Evolutionary conservation across 768 basidiomycete species (phyloP).

Genomic region (Dioszegia hungarica): DNA sequence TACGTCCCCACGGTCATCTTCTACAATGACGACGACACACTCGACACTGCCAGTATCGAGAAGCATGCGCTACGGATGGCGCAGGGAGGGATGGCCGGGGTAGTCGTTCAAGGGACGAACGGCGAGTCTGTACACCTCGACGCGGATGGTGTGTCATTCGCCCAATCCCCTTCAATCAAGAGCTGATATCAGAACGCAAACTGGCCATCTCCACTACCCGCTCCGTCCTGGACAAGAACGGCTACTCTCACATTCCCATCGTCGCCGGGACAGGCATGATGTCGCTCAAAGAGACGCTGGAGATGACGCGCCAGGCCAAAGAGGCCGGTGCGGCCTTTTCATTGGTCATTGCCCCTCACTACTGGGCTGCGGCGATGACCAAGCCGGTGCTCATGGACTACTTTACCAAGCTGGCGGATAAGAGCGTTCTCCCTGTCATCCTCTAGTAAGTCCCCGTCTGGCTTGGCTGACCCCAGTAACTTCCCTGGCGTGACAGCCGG

Average conservation of each 20-base stretch:
- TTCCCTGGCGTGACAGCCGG: slow-evolving; percentile 48
- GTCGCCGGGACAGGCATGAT: slow-evolving; percentile 17
- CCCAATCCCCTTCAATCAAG: not conserved
- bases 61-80: not conserved
- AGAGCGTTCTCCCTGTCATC: not conserved
- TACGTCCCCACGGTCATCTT: not conserved
- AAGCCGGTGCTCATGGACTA: not conserved
- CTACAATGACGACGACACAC: not conserved
- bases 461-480: not conserved
- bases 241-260: not conserved
- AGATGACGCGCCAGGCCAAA: slow-evolving; percentile 6
- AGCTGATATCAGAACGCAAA: not conserved
- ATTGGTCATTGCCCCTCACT: slow-evolving; percentile 10
- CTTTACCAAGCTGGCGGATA: not conserved
- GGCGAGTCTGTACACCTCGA: not conserved
- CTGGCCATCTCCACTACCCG: not conserved
- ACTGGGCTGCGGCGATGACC: slow-evolving; percentile 28
- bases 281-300: slow-evolving; percentile 11
- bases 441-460: not conserved
- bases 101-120: not conserved
- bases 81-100: not conserved
- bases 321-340: slow-evolving; percentile 15
- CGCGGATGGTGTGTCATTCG: not conserved
- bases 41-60: not conserved
- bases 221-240: not conserved